Conservation (phyloP, 164 flowering plant species). For the Buxus sempervirens region DNA sequence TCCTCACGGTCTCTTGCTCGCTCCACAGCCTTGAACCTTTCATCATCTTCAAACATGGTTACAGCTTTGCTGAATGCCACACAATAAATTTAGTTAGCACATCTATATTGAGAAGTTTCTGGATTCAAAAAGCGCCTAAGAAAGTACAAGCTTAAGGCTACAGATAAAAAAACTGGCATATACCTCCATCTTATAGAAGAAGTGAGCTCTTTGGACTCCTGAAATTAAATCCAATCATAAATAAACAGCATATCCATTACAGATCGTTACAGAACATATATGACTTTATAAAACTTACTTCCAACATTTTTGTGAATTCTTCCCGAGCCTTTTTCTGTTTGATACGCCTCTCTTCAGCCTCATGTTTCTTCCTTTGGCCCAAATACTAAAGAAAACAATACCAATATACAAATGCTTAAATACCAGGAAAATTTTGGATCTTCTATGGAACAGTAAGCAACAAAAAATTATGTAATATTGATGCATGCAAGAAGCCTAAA, state of each 20-base stretch:
- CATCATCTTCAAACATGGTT: constrained; percentile 84
- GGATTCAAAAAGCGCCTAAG: too few relatives aligned
- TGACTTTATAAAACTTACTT: constrained; percentile 37
- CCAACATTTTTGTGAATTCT: constrained; percentile 85
- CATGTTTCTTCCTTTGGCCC: constrained; percentile 79
- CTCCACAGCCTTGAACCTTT: constrained; percentile 88
- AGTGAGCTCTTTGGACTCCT: constrained; percentile 90
- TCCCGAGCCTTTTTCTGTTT: constrained; percentile 85
- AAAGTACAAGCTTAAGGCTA: too few relatives aligned
- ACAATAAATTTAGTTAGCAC: constrained; percentile 8
- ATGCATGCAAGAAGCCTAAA: too few relatives aligned
- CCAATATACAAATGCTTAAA: constrained; percentile 1
- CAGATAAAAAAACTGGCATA: not conserved
- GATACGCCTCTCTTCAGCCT: constrained; percentile 85
- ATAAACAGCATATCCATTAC: not conserved
- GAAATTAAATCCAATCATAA: constrained; percentile 16
- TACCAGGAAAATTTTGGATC: not conserved
- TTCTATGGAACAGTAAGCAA: not conserved
- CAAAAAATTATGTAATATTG: not conserved
- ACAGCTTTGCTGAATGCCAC: constrained; percentile 62
- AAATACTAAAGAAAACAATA: constrained; percentile 47
- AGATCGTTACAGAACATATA: not conserved
- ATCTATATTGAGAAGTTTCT: not conserved
- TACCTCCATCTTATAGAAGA: constrained; percentile 90
- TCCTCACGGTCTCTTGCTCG: constrained; percentile 87